Evolutionary conservation across 1,284 basidiomycete genomes (phyloP), one percentile per base, ranked within the genome.

Genomic region (Microstroma glucosiphilum): DNA sequence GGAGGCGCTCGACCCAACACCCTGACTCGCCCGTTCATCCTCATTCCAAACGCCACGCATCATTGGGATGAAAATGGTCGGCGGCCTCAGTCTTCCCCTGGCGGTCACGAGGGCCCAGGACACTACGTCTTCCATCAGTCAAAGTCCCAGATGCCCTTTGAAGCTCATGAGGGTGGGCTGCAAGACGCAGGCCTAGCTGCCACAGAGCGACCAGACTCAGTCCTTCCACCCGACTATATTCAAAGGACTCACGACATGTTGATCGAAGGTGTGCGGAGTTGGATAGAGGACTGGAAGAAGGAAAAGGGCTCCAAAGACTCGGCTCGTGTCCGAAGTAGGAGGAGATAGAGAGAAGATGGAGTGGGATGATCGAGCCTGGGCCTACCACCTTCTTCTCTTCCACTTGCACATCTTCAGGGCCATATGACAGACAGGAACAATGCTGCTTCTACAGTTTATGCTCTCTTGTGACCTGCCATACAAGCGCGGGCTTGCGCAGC

Each of bases 1-100:
- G 91, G 91, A 0, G 80, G 82, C 6, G 82, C 84, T 53, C 83
- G 92, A 40, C 77, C 83, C 49, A 90, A 92, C 79, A 90, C 90
- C 0, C 79, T 87, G 13, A 70, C 85, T 19, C 83, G 85, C 57
- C 93, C 93, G 0, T 91, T 92, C 81, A 92, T 92, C 79, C 72
- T 94, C 58, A 96, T 97, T 64, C 87, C 87, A n/a, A 83, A 71
- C 49, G 67, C 62, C 63, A 70, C 64, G 67, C 71, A 73, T 58
- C 72, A 74, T 58, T 74, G 71, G 57, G 72, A 72, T 40, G 69
- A 66, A 60, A 71, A 73, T 57, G 71, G 17, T 6, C 43, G 6
- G 4, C 51, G 46, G 11, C 46, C n/a, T 48, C 46, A 23, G 17
- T 4, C 46, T 23, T 3, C 6, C n/a, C 23, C 4, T 12, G 17